phyloP scores from a whole-genome alignment of 1,284 basidiomycete species.

The Ceratobasidium sp. region DNA sequence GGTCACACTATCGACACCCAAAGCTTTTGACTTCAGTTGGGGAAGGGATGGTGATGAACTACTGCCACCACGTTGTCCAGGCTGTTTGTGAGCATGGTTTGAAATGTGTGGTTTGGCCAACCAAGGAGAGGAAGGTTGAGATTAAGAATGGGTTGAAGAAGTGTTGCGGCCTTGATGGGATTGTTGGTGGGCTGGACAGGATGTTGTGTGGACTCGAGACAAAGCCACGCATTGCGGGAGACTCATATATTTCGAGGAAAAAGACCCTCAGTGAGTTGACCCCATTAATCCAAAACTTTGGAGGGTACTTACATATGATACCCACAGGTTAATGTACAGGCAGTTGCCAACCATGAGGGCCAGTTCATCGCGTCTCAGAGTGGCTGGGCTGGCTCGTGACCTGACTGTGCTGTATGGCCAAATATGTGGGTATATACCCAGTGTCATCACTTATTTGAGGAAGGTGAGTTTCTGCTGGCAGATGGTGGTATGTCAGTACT shows the following conservation, averaged over 20 bases:
- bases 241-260: slow-evolving; percentile 4
- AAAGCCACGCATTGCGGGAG: neutral
- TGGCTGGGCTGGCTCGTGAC: neutral
- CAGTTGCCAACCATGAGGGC: neutral
- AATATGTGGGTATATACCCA: neutral
- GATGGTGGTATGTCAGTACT: neutral
- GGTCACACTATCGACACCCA: neutral
- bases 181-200: neutral
- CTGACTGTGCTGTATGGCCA: neutral
- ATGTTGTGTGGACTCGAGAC: neutral
- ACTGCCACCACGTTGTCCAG: neutral
- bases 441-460: neutral
- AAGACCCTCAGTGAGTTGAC: neutral
- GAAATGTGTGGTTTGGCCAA: neutral
- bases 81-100: neutral
- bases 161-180: neutral
- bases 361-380: neutral
- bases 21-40: neutral
- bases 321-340: slow-evolving; percentile 1
- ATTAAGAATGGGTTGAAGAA: neutral
- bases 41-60: neutral
- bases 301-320: too few species aligned
- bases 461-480: neutral
- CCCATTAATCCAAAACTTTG: too few species aligned
- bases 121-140: neutral